Percentiles rank a stretch among this genome's conserved stretches.
phyloP scores from a whole-genome alignment of 2,329 filamentous ascomycete genomes.

The Monosporascus sp. region DNA sequence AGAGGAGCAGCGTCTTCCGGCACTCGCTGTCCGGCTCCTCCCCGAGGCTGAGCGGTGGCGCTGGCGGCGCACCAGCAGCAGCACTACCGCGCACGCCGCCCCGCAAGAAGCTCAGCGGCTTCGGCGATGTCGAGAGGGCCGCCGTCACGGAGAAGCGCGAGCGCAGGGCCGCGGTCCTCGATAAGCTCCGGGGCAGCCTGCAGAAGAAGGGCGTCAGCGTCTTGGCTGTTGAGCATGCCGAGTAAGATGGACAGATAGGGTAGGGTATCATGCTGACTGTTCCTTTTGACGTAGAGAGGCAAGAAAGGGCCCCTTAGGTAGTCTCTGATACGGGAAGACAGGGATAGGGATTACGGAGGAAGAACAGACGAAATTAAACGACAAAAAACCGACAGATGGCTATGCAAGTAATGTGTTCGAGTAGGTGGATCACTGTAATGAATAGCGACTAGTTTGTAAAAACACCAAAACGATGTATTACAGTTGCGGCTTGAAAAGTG shows the following conservation, averaged over 20 bases:
- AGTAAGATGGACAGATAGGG: constrained; percentile 24
- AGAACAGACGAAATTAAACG: too few species aligned
- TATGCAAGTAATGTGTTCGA: too few species aligned
- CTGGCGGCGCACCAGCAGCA: background rate
- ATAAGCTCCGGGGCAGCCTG: constrained; percentile 45
- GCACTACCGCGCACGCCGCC: constrained; percentile 38
- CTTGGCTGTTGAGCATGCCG: constrained; percentile 45
- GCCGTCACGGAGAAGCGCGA: constrained; percentile 49
- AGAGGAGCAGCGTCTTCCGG: constrained; percentile 33
- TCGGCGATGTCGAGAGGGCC: constrained; percentile 54
- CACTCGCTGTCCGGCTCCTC: constrained; percentile 38
- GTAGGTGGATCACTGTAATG: too few species aligned
- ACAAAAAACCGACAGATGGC: too few species aligned
- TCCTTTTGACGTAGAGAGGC: too few species aligned
- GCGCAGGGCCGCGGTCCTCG: constrained; percentile 48
- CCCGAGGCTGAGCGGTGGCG: constrained; percentile 22
- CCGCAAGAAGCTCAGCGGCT: constrained; percentile 59
- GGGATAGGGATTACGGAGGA: too few species aligned
- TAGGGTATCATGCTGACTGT: too few species aligned
- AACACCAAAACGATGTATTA: too few species aligned
- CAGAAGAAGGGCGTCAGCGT: constrained; percentile 46
- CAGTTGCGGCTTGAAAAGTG: too few species aligned
- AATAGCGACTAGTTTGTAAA: too few species aligned
- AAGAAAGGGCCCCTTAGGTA: too few species aligned
- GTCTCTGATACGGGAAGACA: too few species aligned